Evolutionary conservation across 129 eudicot species (phyloP).

Genomic region (Deinandra increscens): DNA sequence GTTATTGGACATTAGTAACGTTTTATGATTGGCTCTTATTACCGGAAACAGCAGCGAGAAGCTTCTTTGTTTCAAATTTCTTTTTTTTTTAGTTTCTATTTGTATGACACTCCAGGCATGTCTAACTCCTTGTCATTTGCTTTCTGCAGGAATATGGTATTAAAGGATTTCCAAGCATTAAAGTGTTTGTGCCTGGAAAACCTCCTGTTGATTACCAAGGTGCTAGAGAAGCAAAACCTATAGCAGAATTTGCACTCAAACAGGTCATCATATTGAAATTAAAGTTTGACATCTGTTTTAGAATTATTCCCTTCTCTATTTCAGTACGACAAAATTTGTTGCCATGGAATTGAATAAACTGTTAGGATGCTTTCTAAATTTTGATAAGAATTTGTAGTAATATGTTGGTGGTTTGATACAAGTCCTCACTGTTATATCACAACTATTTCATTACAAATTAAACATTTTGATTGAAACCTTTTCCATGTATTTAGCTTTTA

Average conservation of each 20-base stretch:
- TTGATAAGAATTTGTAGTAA: neutral
- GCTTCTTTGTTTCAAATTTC: neutral
- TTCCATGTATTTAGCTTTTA: no score
- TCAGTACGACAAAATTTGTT: neutral
- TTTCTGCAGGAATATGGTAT: constrained; percentile 83
- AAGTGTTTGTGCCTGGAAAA: constrained; percentile 91
- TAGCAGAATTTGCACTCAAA: constrained; percentile 71
- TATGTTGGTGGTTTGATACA: neutral
- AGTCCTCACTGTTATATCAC: neutral
- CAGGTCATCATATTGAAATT: constrained; percentile 49
- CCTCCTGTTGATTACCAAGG: constrained; percentile 90
- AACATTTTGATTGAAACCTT: no score
- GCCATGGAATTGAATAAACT: neutral
- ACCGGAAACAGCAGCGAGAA: neutral
- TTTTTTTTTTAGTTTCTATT: constrained; percentile 5
- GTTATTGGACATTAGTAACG: neutral
- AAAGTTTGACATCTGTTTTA: constrained; percentile 13
- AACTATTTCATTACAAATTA: neutral
- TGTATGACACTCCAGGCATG: neutral
- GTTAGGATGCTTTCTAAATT: neutral
- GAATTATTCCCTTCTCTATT: neutral
- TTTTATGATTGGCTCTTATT: constrained; percentile 9
- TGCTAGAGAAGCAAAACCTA: constrained; percentile 90
- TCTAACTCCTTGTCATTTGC: constrained; percentile 23
- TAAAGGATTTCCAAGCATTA: constrained; percentile 88